These are phyloP conservation scores for Centrapalus pauciflorus DNA, from an alignment of 129 eudicot species.

Conservation along the genomic window DNA sequence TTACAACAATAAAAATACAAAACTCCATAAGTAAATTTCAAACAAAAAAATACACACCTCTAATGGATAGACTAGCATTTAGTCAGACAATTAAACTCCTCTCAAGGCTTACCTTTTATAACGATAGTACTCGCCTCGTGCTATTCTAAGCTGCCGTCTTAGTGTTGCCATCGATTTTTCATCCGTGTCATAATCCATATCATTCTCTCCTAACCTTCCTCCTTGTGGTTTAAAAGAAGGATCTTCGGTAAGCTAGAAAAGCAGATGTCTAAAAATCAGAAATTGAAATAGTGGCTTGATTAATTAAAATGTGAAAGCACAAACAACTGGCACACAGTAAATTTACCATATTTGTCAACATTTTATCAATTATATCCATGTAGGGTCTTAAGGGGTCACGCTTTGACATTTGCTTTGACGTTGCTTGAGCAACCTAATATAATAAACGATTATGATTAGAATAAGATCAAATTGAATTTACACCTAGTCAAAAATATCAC, in stretches of 20 bases:
- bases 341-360: conserved; percentile 72
- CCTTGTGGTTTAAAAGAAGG: conserved; percentile 97
- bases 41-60: not conserved
- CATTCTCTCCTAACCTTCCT: conserved; percentile 89
- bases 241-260: conserved; percentile 64
- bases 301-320: too few species aligned
- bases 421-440: conserved; percentile 91
- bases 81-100: too few species aligned
- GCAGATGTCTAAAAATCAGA: not conserved
- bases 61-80: not conserved
- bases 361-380: conserved; percentile 76
- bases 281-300: too few species aligned
- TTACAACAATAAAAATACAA: not conserved
- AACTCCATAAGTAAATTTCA: not conserved
- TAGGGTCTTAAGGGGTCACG: conserved; percentile 90
- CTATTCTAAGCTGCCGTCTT: conserved; percentile 75
- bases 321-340: conserved; percentile 7
- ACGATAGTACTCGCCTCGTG: conserved; percentile 78
- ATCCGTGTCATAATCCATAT: conserved; percentile 94
- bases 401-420: conserved; percentile 91
- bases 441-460: too few species aligned
- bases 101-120: conserved; percentile 55
- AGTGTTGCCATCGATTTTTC: conserved; percentile 80
- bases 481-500: too few species aligned
- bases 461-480: too few species aligned